Conservation (phyloP, 805 yeast genomes). For the Wickerhamomyces chambardii region DNA sequence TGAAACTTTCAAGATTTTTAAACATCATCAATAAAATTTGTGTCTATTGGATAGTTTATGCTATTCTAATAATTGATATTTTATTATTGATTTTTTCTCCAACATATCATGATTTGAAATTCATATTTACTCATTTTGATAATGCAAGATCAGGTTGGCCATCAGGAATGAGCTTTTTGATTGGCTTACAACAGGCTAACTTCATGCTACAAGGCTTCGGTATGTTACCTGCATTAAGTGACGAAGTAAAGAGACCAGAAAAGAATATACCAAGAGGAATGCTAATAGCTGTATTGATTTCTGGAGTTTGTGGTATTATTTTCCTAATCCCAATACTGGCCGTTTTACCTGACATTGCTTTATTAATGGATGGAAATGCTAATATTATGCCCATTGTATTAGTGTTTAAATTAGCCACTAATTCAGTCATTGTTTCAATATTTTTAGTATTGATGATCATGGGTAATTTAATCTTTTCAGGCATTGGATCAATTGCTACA, state of each 20-base stretch:
- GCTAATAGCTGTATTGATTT: constrained; percentile 50
- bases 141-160: constrained; percentile 75
- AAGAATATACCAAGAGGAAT: constrained; percentile 69
- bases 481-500: constrained; percentile 73
- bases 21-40: constrained; percentile 60
- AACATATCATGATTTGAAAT: constrained; percentile 47
- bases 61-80: constrained; percentile 60
- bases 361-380: constrained; percentile 48
- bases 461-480: constrained; percentile 68
- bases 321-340: constrained; percentile 66
- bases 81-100: constrained; percentile 47
- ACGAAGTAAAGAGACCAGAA: constrained; percentile 74
- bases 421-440: constrained; percentile 59
- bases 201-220: constrained; percentile 81
- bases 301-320: constrained; percentile 61
- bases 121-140: constrained; percentile 59
- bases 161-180: constrained; percentile 56
- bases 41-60: constrained; percentile 68
- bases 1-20: constrained; percentile 47
- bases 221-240: constrained; percentile 72
- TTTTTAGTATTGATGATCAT: constrained; percentile 56
- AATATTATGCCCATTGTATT: constrained; percentile 73
- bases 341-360: constrained; percentile 58
- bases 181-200: constrained; percentile 72
- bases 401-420: constrained; percentile 63